phyloP scores from a whole-genome alignment of 2,329 filamentous ascomycete genomes.

The Akanthomyces muscarius region DNA sequence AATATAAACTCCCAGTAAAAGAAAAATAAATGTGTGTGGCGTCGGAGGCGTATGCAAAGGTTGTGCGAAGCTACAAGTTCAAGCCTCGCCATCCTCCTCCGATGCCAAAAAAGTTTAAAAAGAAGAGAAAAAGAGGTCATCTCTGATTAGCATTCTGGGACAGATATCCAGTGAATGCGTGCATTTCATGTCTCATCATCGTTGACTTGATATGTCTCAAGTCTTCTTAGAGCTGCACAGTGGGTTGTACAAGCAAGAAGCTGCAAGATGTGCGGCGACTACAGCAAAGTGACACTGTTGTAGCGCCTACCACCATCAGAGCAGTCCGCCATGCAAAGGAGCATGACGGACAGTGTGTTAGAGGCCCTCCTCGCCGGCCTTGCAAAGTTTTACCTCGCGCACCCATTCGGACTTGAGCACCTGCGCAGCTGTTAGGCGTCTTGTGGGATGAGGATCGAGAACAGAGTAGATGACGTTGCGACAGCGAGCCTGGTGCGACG shows the following conservation, averaged over 20 bases:
- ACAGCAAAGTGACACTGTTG: background rate
- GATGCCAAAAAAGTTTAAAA: background rate
- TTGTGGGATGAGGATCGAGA: slow-evolving; percentile 85
- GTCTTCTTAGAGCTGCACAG: slow-evolving; percentile 14
- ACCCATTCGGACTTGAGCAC: slow-evolving; percentile 98
- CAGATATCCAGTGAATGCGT: background rate
- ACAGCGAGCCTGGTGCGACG: slow-evolving; percentile 70
- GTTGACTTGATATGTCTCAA: slow-evolving; percentile 17
- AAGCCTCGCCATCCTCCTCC: background rate
- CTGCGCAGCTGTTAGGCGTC: slow-evolving; percentile 92
- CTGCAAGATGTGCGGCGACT: slow-evolving; percentile 25
- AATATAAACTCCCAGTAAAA: background rate
- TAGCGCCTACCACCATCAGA: slow-evolving; percentile 19
- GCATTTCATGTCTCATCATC: slow-evolving; percentile 17
- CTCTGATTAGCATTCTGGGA: slow-evolving; percentile 20
- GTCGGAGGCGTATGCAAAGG: background rate
- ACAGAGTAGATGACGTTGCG: slow-evolving; percentile 99
- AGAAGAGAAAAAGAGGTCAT: slow-evolving; percentile 16
- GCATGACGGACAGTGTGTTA: slow-evolving; percentile 42
- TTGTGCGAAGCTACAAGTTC: background rate
- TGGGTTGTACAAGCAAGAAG: slow-evolving; percentile 19
- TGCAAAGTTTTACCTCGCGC: slow-evolving; percentile 94
- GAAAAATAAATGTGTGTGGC: slow-evolving; percentile 16
- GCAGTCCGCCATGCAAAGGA: slow-evolving; percentile 28
- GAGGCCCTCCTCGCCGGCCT: slow-evolving; percentile 91